These are phyloP conservation scores for Cytospora schulzeri DNA, from an alignment of 2,329 filamentous ascomycete genomes.

Conservation along the genomic window DNA sequence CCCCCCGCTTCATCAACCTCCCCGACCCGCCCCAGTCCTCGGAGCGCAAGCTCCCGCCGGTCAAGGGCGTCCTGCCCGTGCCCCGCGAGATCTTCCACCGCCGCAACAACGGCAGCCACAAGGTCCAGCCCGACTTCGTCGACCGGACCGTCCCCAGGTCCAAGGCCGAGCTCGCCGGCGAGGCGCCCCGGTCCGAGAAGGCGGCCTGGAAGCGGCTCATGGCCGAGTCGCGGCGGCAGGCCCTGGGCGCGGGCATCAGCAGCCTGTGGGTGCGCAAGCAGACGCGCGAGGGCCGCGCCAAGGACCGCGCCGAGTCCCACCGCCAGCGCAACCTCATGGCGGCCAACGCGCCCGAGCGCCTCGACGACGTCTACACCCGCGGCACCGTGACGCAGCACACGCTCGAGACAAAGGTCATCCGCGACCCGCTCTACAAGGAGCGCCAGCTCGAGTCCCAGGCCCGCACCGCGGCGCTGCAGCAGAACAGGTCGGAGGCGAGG, in stretches of 20 bases:
- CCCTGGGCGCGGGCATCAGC: slow-evolving; percentile 70
- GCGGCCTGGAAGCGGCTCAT: slow-evolving; percentile 71
- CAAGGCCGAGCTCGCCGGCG: slow-evolving; percentile 39
- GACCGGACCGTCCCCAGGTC: slow-evolving; percentile 60
- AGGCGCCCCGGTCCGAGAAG: slow-evolving; percentile 40
- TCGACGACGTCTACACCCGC: slow-evolving; percentile 77
- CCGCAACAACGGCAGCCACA: slow-evolving; percentile 56
- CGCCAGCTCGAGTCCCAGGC: slow-evolving; percentile 49
- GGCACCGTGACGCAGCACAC: slow-evolving; percentile 62
- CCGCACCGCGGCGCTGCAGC: slow-evolving; percentile 47
- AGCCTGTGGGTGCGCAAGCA: slow-evolving; percentile 70
- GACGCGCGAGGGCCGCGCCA: slow-evolving; percentile 40
- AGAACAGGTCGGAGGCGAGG: slow-evolving; percentile 59
- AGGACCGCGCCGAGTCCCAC: slow-evolving; percentile 47
- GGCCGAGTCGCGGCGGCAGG: slow-evolving; percentile 70
- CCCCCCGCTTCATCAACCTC: slow-evolving; percentile 82
- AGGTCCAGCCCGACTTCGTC: slow-evolving; percentile 64
- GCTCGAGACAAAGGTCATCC: slow-evolving; percentile 51
- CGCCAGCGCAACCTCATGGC: slow-evolving; percentile 50
- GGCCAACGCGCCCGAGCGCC: slow-evolving; percentile 66
- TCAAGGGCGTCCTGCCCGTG: slow-evolving; percentile 81
- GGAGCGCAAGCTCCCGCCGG: slow-evolving; percentile 45
- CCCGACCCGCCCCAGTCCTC: slow-evolving; percentile 75
- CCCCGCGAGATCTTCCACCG: slow-evolving; percentile 77
- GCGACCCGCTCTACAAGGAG: slow-evolving; percentile 64